phyloP scores from a whole-genome alignment of 2,329 filamentous ascomycete genomes.

The Colletotrichum higginsianum region DNA sequence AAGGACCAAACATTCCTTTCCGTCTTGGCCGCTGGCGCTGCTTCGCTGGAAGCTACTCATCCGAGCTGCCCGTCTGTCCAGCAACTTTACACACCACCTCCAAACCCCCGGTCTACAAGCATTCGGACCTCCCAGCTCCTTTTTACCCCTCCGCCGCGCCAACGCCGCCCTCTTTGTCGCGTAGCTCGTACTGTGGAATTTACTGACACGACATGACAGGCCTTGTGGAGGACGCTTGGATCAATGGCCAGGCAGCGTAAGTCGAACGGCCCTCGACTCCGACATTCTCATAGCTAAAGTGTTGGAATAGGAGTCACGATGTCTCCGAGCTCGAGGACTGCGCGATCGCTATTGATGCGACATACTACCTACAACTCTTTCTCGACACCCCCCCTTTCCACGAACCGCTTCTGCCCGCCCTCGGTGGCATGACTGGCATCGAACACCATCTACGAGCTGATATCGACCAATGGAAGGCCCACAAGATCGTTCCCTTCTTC shows the following conservation, averaged over 20 bases:
- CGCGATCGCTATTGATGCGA: conserved; percentile 88
- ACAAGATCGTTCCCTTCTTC: conserved; percentile 85
- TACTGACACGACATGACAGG: conserved; percentile 46
- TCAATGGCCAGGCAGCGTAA: conserved; percentile 54
- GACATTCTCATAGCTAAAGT: conserved; percentile 22
- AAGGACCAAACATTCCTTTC: conserved; percentile 1
- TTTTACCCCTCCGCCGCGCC: background rate
- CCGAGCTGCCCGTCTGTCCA: background rate
- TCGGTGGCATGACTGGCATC: conserved; percentile 90
- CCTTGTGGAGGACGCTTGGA: conserved; percentile 57
- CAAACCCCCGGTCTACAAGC: background rate
- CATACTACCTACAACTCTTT: conserved; percentile 87
- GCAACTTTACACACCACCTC: conserved; percentile 20
- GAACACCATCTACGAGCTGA: conserved; percentile 82
- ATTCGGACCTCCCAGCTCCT: conserved; percentile 1
- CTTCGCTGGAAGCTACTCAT: background rate
- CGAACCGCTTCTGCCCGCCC: conserved; percentile 90
- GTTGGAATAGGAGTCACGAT: conserved; percentile 66
- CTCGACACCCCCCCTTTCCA: conserved; percentile 79
- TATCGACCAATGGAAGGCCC: conserved; percentile 78
- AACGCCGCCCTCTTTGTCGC: background rate
- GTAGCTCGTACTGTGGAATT: conserved; percentile 3
- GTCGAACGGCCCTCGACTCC: conserved; percentile 34
- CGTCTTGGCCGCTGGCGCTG: background rate
- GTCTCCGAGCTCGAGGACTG: conserved; percentile 81